These are phyloP conservation scores for Ceratocystis destructans DNA, from an alignment of 2,329 filamentous ascomycete genomes.

Conservation along the genomic window DNA sequence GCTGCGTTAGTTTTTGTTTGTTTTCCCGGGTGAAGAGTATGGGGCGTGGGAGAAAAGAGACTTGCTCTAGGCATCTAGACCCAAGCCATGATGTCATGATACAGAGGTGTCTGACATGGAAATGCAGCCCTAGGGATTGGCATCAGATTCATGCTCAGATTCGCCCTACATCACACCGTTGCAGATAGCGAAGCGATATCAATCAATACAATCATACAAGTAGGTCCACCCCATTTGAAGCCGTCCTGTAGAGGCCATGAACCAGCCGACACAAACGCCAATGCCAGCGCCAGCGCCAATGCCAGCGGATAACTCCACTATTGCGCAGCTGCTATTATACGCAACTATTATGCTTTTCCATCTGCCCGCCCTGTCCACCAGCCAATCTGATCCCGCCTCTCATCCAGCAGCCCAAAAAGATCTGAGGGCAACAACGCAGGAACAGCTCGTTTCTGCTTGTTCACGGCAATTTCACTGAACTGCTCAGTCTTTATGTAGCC, in stretches of 20 bases:
- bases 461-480: too few species aligned
- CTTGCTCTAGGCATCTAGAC: neutral
- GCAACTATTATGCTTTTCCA: neutral
- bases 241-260: too few species aligned
- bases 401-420: neutral
- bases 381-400: neutral
- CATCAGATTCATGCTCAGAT: neutral
- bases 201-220: neutral
- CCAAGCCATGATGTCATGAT: neutral
- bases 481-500: too few species aligned
- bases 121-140: neutral
- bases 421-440: too few species aligned
- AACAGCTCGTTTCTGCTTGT: too few species aligned
- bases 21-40: too few species aligned
- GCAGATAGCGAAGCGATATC: too few species aligned
- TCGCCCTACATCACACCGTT: neutral
- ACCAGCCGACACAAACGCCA: too few species aligned
- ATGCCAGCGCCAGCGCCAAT: too few species aligned
- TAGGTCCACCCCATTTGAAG: neutral
- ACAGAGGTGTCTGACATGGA: neutral
- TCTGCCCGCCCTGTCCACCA: neutral
- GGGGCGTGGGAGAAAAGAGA: neutral
- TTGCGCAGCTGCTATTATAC: neutral
- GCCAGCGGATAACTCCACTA: neutral
- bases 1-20: too few species aligned